These are phyloP conservation scores for Arthrobotrys sphaeroides DNA, from an alignment of 2,329 filamentous ascomycete genomes.

Conservation along the genomic window DNA sequence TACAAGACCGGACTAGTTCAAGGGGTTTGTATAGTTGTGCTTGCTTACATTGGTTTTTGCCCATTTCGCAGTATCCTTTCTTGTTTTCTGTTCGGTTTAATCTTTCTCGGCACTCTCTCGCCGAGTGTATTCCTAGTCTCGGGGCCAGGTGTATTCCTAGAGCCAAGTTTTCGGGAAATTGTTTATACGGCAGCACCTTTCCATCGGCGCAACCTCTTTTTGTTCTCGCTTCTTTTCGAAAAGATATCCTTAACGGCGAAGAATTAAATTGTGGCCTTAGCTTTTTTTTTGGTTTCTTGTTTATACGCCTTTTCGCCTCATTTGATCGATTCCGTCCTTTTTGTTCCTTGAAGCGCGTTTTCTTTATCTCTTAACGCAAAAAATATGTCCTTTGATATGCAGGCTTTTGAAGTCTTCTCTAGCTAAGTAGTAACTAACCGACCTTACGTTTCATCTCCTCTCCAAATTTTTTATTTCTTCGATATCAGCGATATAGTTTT, in stretches of 20 bases:
- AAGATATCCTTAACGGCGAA: conserved; percentile 22
- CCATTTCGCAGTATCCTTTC: conserved; percentile 32
- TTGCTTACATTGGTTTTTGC: background rate
- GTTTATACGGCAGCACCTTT: conserved; percentile 34
- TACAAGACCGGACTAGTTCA: conserved; percentile 10
- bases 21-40: conserved; percentile 40
- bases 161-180: conserved; percentile 27
- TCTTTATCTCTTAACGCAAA: background rate
- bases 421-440: background rate
- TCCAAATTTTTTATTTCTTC: conserved; percentile 9
- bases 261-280: conserved; percentile 32
- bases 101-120: conserved; percentile 9
- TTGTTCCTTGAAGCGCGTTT: background rate
- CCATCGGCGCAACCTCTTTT: conserved; percentile 15
- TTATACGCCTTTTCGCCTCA: background rate
- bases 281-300: background rate
- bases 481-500: conserved; percentile 40
- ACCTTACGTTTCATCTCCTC: background rate
- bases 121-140: conserved; percentile 28
- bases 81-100: conserved; percentile 31
- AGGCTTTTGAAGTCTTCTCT: background rate
- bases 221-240: conserved; percentile 3
- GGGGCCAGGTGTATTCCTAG: conserved; percentile 35
- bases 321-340: too few species aligned
- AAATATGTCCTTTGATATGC: conserved; percentile 7